These are phyloP conservation scores for Colletotrichum neosansevieriae DNA, from an alignment of 2,329 filamentous ascomycete genomes.

Conservation along the genomic window DNA sequence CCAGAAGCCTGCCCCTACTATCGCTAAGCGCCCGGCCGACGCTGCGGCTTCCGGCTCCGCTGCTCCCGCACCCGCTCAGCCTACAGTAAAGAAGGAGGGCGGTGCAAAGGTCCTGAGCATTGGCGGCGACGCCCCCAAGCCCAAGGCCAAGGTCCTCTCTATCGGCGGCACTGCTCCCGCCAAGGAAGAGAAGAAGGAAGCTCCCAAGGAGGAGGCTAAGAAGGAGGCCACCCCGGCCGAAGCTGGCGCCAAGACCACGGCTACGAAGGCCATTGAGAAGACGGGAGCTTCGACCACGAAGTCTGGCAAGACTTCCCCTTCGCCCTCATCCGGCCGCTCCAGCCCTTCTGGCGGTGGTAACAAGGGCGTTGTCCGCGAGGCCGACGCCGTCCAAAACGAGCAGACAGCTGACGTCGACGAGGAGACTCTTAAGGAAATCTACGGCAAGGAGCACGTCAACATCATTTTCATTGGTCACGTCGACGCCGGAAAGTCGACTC, in stretches of 20 bases:
- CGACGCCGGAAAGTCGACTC: slow-evolving; percentile 96
- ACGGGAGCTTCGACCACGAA: slow-evolving; percentile 72
- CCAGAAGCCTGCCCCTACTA: slow-evolving; percentile 66
- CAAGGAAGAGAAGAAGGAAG: slow-evolving; percentile 58
- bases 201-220: slow-evolving; percentile 64
- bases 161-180: slow-evolving; percentile 53
- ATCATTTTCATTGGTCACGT: slow-evolving; percentile 99
- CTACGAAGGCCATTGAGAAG: slow-evolving; percentile 92
- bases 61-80: slow-evolving; percentile 61
- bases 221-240: slow-evolving; percentile 58
- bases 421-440: slow-evolving; percentile 89
- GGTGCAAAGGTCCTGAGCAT: slow-evolving; percentile 75
- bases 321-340: slow-evolving; percentile 85
- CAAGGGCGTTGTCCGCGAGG: slow-evolving; percentile 68
- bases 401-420: slow-evolving; percentile 80
- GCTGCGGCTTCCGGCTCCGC: slow-evolving; percentile 55
- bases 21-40: slow-evolving; percentile 71
- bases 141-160: slow-evolving; percentile 61
- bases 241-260: slow-evolving; percentile 85
- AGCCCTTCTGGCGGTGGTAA: slow-evolving; percentile 78
- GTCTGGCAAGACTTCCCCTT: slow-evolving; percentile 81
- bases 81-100: slow-evolving; percentile 65
- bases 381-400: slow-evolving; percentile 86
- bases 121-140: slow-evolving; percentile 69
- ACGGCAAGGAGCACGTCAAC: slow-evolving; percentile 93